These are phyloP conservation scores for Thymus quinquecostatus DNA, from an alignment of 257 asterid genomes.

Conservation along the genomic window DNA sequence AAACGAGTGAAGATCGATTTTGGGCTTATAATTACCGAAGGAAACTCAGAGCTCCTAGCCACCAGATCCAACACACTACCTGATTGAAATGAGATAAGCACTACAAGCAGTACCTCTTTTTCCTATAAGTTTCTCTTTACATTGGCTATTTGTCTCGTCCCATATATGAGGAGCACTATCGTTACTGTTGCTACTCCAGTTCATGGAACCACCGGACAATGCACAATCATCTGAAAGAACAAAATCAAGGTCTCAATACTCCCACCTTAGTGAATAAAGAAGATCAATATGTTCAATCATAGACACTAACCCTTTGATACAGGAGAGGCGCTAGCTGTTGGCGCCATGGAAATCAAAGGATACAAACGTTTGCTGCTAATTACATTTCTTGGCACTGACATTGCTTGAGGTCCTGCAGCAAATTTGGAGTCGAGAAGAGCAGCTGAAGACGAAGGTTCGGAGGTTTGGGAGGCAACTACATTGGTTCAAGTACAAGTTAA, in stretches of 20 bases:
- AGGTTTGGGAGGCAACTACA: slow-evolving; percentile 49
- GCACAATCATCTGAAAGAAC: slow-evolving; percentile 53
- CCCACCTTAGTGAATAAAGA: background rate
- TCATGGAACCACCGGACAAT: slow-evolving; percentile 33
- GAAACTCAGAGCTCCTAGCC: slow-evolving; percentile 17
- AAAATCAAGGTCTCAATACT: slow-evolving; percentile 5
- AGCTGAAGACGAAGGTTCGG: slow-evolving; percentile 49
- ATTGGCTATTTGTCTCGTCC: slow-evolving; percentile 39
- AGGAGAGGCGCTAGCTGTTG: slow-evolving; percentile 41
- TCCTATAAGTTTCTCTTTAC: slow-evolving; percentile 32
- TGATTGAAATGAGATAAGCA: slow-evolving; percentile 7
- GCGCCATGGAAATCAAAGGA: slow-evolving; percentile 45
- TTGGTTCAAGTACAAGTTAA: slow-evolving; percentile 24
- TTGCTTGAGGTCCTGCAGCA: slow-evolving; percentile 48
- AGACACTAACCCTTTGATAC: slow-evolving; percentile 52
- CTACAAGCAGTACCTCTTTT: slow-evolving; percentile 54
- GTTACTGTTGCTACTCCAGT: slow-evolving; percentile 57
- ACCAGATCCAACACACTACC: slow-evolving; percentile 11
- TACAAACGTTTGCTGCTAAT: slow-evolving; percentile 35
- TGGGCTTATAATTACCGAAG: background rate
- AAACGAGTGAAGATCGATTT: background rate
- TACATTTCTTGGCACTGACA: slow-evolving; percentile 43
- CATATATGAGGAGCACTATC: slow-evolving; percentile 45
- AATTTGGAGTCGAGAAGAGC: slow-evolving; percentile 45
- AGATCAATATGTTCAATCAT: background rate